Evolutionary conservation across 805 yeast species (phyloP).

Genomic region (Yamadazyma akitaensis): DNA sequence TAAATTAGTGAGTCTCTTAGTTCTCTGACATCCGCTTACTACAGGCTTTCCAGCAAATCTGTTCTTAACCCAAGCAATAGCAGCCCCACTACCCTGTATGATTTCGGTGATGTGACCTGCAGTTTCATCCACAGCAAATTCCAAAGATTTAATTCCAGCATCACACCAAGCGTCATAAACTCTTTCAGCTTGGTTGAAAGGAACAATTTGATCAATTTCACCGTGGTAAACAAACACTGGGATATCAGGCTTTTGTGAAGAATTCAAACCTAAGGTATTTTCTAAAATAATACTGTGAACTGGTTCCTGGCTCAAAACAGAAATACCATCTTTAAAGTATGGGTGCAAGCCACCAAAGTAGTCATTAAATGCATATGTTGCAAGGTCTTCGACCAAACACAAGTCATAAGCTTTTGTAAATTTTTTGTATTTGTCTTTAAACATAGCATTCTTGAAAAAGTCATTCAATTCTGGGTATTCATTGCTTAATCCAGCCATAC

Average conservation of each 20-base stretch:
- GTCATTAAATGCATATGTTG: conserved; percentile 10
- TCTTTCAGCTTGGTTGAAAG: conserved; percentile 15
- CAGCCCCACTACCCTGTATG: conserved; percentile 17
- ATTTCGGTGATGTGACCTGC: conserved; percentile 24
- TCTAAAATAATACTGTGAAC: conserved; percentile 5
- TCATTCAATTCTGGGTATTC: conserved; percentile 25
- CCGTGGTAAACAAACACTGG: conserved; percentile 25
- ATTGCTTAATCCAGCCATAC: conserved; percentile 27
- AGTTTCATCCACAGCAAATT: conserved; percentile 20
- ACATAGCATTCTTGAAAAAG: conserved; percentile 6
- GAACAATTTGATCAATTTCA: conserved; percentile 18
- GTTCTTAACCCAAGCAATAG: conserved; percentile 16
- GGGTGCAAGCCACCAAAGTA: conserved; percentile 9
- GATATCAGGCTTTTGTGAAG: conserved; percentile 17
- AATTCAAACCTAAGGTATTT: conserved; percentile 13
- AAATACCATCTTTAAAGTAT: conserved; percentile 12
- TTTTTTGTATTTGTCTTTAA: conserved; percentile 5
- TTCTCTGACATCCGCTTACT: conserved; percentile 45
- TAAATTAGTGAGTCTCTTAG: conserved; percentile 51
- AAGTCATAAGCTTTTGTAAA: conserved; percentile 9
- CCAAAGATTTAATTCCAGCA: conserved; percentile 23
- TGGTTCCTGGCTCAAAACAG: conserved; percentile 3
- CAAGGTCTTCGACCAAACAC: conserved; percentile 5
- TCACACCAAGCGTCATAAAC: conserved; percentile 24
- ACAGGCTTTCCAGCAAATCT: conserved; percentile 37